Conservation (phyloP, 495 filamentous ascomycete genomes). For the Jackrogersella multiformis region DNA sequence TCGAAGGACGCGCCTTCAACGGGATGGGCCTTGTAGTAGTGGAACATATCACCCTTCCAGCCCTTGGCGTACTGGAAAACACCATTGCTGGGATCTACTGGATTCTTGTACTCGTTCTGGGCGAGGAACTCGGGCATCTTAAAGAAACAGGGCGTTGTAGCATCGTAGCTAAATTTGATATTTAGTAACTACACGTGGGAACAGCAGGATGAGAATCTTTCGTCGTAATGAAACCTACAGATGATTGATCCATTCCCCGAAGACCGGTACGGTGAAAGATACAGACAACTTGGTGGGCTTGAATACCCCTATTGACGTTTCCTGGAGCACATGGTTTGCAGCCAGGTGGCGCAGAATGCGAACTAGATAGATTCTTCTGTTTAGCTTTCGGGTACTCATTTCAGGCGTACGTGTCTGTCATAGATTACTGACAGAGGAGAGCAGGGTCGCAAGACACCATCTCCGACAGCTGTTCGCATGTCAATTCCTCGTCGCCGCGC, state of each 20-base stretch:
- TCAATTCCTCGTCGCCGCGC: background rate
- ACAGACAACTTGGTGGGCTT: background rate
- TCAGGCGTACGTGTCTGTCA: too few species aligned
- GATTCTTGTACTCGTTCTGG: background rate
- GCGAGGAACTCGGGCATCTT: conserved; percentile 4
- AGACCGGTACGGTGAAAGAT: background rate
- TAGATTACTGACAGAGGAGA: background rate
- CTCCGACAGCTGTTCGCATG: background rate
- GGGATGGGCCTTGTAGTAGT: conserved; percentile 1
- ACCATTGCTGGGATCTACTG: background rate
- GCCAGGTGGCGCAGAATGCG: background rate
- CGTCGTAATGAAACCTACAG: background rate
- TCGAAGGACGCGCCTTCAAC: conserved; percentile 1
- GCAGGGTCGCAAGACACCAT: conserved; percentile 4
- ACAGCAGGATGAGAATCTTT: background rate
- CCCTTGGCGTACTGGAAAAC: background rate
- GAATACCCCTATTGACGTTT: conserved; percentile 4
- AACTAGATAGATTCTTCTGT: background rate
- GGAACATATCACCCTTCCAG: conserved; percentile 5
- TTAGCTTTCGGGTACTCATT: background rate
- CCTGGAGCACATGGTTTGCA: background rate
- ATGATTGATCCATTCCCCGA: conserved; percentile 4
- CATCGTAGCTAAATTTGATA: background rate
- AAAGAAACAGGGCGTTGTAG: background rate
- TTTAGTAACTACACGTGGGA: background rate